Evolutionary conservation across 257 asterid species (phyloP).

Genomic region (Anisodus tanguticus): DNA sequence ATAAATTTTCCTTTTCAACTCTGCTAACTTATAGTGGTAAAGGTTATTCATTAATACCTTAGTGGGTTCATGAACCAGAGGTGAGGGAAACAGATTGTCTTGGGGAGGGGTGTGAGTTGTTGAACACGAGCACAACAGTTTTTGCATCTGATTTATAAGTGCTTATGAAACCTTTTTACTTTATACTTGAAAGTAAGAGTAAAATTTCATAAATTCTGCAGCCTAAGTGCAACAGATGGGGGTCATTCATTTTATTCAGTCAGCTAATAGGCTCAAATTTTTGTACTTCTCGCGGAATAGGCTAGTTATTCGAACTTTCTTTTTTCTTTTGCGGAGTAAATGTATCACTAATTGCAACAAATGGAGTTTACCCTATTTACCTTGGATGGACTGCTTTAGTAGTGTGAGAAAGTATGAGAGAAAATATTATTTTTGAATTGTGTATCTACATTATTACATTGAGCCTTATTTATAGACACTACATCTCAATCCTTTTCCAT

Average conservation of each 20-base stretch:
- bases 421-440: too few relatives aligned
- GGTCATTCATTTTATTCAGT: slow-evolving; percentile 1
- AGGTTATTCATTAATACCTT: background rate
- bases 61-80: background rate
- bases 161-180: background rate
- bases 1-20: background rate
- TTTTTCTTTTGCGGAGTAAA: background rate
- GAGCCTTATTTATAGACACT: too few relatives aligned
- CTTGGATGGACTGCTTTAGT: slow-evolving; percentile 3
- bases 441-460: too few relatives aligned
- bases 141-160: background rate
- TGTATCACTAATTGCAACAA: slow-evolving; percentile 15
- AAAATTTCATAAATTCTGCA: slow-evolving; percentile 2
- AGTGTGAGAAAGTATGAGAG: too few relatives aligned
- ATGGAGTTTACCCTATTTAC: background rate
- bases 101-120: background rate
- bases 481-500: too few relatives aligned
- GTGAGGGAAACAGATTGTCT: background rate
- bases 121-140: background rate
- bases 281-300: background rate
- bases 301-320: background rate
- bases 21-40: background rate
- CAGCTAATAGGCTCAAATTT: background rate
- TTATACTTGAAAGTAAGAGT: background rate
- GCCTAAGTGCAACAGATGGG: background rate